Base-by-base conservation (phyloP, 768 basidiomycete genomes). In the Pisolithus tinctorius region DNA sequence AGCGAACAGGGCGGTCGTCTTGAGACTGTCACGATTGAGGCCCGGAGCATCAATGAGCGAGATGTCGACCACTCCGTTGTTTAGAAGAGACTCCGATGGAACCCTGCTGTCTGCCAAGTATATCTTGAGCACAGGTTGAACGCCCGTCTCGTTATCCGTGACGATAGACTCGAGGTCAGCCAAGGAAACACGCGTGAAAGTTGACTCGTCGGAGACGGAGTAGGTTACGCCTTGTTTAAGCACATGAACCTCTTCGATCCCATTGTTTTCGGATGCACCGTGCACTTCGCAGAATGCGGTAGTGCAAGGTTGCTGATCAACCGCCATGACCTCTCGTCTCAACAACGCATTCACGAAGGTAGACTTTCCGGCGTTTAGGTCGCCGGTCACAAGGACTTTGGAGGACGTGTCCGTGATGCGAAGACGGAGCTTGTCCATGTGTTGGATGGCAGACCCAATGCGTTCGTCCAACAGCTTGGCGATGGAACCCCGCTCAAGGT, bases 31-130 rank as follows among this genome's bases (percentile, higher is more conserved):
- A 44, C 93, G 84, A 69, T 99, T 99, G 47, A 99, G 82, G 48
- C 96, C 96, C 3, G 96, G 96, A 0, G 94, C 95, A 59, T 99
- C 96, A 66, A 98, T 98, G 61, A 98, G 88, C 10, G 94, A 94
- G 60, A 98, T 97, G 66, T 96, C 91, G 62, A 96, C 93, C 49
- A 96, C 84, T 53, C 93, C 93, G 63, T 95, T 97, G 74, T 88
- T 90, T 50, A 96, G 78, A 36, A 96, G 83, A 3, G 94, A 94
- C 62, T 87, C 83, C 40, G 84, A 79, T 11, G 86, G 79, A 4
- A 83, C 76, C 48, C 88, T 83, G 31, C 81, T 80, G 63, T 97
- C 93, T 36, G 82, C 78, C 52, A 98, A 79, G 67, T 95, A 99
- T 30, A 97, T 75, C 69, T 93, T 94, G 66, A 98, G 76, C 61